Base-by-base conservation (phyloP, 495 filamentous ascomycete genomes). In the Penicillium cinerascens region DNA sequence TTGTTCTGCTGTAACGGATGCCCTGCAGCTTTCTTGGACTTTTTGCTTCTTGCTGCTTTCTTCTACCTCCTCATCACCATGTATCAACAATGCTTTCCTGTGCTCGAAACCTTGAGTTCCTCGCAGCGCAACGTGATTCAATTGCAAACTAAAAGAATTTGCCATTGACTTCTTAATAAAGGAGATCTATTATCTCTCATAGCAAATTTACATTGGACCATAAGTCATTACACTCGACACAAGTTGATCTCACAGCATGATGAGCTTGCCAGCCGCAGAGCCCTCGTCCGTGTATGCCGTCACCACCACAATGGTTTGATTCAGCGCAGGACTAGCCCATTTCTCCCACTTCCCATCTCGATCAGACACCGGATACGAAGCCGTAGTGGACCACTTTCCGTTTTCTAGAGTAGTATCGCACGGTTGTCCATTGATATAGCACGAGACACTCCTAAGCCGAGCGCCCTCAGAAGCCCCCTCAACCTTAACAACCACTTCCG, bases 251-350 rank as follows among this genome's bases (percentile, higher is more conserved):
- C 45, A 65, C 3, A 69, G 47, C n/a, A 68, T 35, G 38, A 70
- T 47, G 20, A 72, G 20, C 21, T 56, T 67, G 1, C 69, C 67
- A 51, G 54, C 51, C n/a, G 59, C 23, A 10, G 37, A 35, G n/a
- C 52, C 60, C 16, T 29, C 22, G 4, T 42, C 51, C 0, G 55
- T 54, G 11, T 43, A 47, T 13, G 58, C 65, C 29, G 45, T 60
- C 9, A 70, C 44, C 9, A 65, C 20, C 4, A 70, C 47, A 40
- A 67, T 69, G 9, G 63, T 68, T 23, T 72, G 63, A 1, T 41
- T 61, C 15, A 68, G 42, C 29, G 64, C 54, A 47, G 68, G 68
- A 38, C 64, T 67, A 8, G 52, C 33, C 69, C 69, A 72, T 44
- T 52, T 55, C 22, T 60, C 39, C 69, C 67, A 72, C 22, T 35